These are phyloP conservation scores for Mycena epipterygia DNA, from an alignment of 768 basidiomycete species.

Conservation along the genomic window DNA sequence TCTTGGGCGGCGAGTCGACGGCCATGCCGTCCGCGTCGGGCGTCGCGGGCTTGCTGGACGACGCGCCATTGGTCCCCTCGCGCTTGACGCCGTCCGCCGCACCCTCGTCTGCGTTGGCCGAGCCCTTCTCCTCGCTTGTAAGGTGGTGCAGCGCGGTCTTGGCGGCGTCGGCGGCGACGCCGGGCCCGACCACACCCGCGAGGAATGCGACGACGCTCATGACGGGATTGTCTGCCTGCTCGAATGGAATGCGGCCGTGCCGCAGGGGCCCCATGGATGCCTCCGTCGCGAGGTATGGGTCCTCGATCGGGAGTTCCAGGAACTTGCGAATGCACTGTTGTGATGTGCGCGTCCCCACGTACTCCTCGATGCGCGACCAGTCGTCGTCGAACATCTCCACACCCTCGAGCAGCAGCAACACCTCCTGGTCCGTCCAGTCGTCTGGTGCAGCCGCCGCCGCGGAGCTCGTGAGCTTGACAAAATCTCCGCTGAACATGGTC, in stretches of 20 bases:
- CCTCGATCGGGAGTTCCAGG: slow-evolving; percentile 96
- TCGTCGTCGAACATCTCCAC: slow-evolving; percentile 99
- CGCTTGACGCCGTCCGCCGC: slow-evolving; percentile 49
- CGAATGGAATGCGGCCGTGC: slow-evolving; percentile 88
- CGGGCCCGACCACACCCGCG: slow-evolving; percentile 91
- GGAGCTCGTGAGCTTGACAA: slow-evolving; percentile 82
- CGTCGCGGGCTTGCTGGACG: slow-evolving; percentile 42
- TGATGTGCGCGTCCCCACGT: slow-evolving; percentile 91
- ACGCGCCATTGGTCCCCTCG: slow-evolving; percentile 42
- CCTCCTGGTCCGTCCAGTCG: slow-evolving; percentile 94
- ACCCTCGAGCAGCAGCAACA: slow-evolving; percentile 90
- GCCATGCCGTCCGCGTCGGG: slow-evolving; percentile 57
- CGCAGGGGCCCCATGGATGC: slow-evolving; percentile 82
- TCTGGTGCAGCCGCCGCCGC: slow-evolving; percentile 60
- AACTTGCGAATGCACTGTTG: slow-evolving; percentile 98
- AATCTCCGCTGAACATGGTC: slow-evolving; percentile 96
- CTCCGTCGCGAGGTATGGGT: slow-evolving; percentile 87
- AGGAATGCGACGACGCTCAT: slow-evolving; percentile 99
- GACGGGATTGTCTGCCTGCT: slow-evolving; percentile 96
- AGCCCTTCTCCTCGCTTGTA: slow-evolving; percentile 67
- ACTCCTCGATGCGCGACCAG: slow-evolving; percentile 93
- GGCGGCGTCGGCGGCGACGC: slow-evolving; percentile 94
- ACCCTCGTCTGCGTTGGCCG: slow-evolving; percentile 51
- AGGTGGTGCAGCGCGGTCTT: slow-evolving; percentile 90
- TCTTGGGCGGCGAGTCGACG: slow-evolving; percentile 59